phyloP scores from a whole-genome alignment of 179 eudicot genomes.

The Corrigiola litoralis region DNA sequence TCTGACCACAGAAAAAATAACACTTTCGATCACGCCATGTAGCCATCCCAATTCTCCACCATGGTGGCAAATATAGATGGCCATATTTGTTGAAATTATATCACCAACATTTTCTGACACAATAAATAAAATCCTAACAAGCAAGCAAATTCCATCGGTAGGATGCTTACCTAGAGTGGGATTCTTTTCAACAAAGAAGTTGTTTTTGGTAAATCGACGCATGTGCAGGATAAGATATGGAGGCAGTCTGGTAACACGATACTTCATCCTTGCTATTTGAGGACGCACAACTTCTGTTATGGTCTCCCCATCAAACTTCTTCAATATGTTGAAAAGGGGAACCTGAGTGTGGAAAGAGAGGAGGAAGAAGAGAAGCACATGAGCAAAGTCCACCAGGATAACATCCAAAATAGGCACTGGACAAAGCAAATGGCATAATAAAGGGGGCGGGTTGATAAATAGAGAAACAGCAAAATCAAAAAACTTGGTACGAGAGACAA shows the following conservation, averaged over 20 bases:
- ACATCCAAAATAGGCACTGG: neutral
- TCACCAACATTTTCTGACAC: neutral
- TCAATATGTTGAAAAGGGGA: slow-evolving; percentile 92
- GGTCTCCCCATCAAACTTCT: slow-evolving; percentile 94
- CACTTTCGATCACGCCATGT: too few relatives aligned
- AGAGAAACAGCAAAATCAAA: too few relatives aligned
- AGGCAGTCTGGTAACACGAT: slow-evolving; percentile 92
- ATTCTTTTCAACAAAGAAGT: slow-evolving; percentile 94
- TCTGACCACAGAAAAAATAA: too few relatives aligned
- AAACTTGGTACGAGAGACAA: too few relatives aligned
- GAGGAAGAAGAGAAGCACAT: neutral
- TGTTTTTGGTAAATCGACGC: slow-evolving; percentile 97
- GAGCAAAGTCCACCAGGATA: slow-evolving; percentile 2
- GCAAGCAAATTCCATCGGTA: neutral
- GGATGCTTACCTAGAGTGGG: slow-evolving; percentile 82
- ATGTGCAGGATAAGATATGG: slow-evolving; percentile 88
- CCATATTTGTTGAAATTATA: too few relatives aligned
- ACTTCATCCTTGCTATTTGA: slow-evolving; percentile 84
- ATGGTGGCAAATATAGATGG: too few relatives aligned
- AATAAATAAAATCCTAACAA: neutral
- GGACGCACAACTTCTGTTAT: slow-evolving; percentile 97
- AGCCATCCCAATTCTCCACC: too few relatives aligned
- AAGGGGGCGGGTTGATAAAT: too few relatives aligned
- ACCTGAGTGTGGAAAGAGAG: slow-evolving; percentile 39
- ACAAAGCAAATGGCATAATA: too few relatives aligned